Conservation (phyloP, 2,329 filamentous ascomycete genomes). For the Fusarium begoniae region DNA sequence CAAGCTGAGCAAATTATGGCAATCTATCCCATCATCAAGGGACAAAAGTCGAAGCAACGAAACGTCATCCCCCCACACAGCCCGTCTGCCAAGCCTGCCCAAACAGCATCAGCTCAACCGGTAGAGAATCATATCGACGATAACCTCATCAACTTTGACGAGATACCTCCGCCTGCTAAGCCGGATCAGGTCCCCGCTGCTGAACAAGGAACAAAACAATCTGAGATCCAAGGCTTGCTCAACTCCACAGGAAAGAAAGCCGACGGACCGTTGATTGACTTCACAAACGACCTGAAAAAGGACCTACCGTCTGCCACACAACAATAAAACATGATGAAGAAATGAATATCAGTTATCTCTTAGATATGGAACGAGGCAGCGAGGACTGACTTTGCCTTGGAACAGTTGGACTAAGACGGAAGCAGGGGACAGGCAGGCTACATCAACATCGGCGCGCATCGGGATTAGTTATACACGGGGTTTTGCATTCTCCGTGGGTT, state of each 20-base stretch:
- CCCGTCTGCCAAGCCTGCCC: slow-evolving; percentile 24
- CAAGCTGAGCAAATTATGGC: slow-evolving; percentile 84
- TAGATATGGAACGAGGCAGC: slow-evolving; percentile 25
- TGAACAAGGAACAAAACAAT: slow-evolving; percentile 15
- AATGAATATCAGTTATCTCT: slow-evolving; percentile 20
- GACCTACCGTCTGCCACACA: slow-evolving; percentile 51
- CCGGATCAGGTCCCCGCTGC: background rate
- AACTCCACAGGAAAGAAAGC: slow-evolving; percentile 57
- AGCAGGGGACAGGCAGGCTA: slow-evolving; percentile 26
- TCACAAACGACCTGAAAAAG: slow-evolving; percentile 63
- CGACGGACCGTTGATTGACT: slow-evolving; percentile 64
- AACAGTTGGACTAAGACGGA: slow-evolving; percentile 30
- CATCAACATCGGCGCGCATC: slow-evolving; percentile 41
- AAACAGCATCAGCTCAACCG: slow-evolving; percentile 27
- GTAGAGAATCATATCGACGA: slow-evolving; percentile 34
- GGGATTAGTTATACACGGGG: slow-evolving; percentile 41
- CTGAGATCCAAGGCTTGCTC: slow-evolving; percentile 57
- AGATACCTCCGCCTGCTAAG: slow-evolving; percentile 35
- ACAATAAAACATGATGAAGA: slow-evolving; percentile 38
- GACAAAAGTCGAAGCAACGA: slow-evolving; percentile 69
- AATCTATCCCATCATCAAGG: slow-evolving; percentile 85
- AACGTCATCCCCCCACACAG: slow-evolving; percentile 63
- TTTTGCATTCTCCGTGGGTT: slow-evolving; percentile 37
- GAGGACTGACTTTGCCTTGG: slow-evolving; percentile 28
- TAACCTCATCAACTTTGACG: slow-evolving; percentile 68